Evolutionary conservation across 1,284 basidiomycete species (phyloP), one percentile per base, ranked within the genome.

Genomic region (Microbotryomycetes sp.): DNA sequence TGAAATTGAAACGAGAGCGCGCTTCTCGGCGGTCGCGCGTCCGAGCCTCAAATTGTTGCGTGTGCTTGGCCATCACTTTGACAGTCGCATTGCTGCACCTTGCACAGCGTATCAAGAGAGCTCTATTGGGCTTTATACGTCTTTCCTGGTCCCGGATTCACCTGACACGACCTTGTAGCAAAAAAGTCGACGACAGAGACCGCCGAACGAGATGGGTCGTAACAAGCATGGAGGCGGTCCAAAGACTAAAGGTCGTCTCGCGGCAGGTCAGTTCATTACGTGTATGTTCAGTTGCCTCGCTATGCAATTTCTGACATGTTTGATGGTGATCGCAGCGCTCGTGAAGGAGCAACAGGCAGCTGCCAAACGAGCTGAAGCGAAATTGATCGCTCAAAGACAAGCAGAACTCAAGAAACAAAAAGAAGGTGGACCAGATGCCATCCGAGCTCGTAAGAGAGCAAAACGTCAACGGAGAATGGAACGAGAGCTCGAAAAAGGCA

Each of bases 151-250:
- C n/a, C n/a, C n/a, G n/a, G n/a, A n/a, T n/a, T n/a, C n/a, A n/a
- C n/a, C n/a, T n/a, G n/a, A n/a, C n/a, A n/a, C n/a, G n/a, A n/a
- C n/a, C n/a, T n/a, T n/a, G n/a, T n/a, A n/a, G n/a, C n/a, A n/a
- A n/a, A n/a, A n/a, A n/a, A n/a, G n/a, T n/a, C n/a, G n/a, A n/a
- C n/a, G n/a, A n/a, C n/a, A n/a, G n/a, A n/a, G n/a, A n/a, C n/a
- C n/a, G n/a, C n/a, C n/a, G n/a, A n/a, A 42, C 19, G 9, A 19
- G 36, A 42, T 42, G 36, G 36, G 12, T 12, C 36, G 36, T 19
- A 59, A 59, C 58, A 53, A 32, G 29, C 14, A 16, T 16, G 58
- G 58, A 9, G 58, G 58, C 25, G 51, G 26, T 9, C 58, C 58
- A 6, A 53, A 53, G 29, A 12, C 28, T 15, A 53, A 54, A 31